phyloP scores from a whole-genome alignment of 305 asterid genomes.

The Fraxinus sp. region DNA sequence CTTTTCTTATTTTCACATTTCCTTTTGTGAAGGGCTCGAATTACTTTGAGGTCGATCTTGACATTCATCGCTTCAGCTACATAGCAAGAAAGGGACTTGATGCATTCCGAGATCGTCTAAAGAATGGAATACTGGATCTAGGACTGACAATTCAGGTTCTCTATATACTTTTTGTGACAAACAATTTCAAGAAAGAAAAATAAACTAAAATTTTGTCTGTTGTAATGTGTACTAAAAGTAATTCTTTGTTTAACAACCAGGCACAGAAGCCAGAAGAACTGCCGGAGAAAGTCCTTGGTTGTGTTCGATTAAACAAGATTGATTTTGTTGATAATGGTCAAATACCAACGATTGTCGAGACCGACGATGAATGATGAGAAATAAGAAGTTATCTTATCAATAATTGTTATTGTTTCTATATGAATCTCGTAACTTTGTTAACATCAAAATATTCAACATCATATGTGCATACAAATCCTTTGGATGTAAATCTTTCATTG shows the following conservation, averaged over 20 bases:
- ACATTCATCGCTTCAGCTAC: slow-evolving; percentile 96
- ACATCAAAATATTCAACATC: slow-evolving; percentile 13
- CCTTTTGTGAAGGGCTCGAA: slow-evolving; percentile 58
- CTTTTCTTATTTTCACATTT: slow-evolving; percentile 5
- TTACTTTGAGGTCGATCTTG: slow-evolving; percentile 93
- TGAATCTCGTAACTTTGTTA: slow-evolving; percentile 21
- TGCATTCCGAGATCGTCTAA: slow-evolving; percentile 85
- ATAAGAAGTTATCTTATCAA: slow-evolving; percentile 11
- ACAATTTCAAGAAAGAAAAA: too few species aligned
- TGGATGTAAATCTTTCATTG: background rate
- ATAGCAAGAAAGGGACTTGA: slow-evolving; percentile 95
- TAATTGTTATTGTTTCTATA: slow-evolving; percentile 19
- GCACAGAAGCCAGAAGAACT: slow-evolving; percentile 95
- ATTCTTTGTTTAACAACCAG: slow-evolving; percentile 32
- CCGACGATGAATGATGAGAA: slow-evolving; percentile 47
- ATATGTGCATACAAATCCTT: slow-evolving; percentile 4
- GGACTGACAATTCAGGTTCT: slow-evolving; percentile 88
- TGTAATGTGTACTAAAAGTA: too few species aligned
- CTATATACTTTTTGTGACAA: too few species aligned
- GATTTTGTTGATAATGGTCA: slow-evolving; percentile 87
- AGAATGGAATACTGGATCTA: slow-evolving; percentile 66
- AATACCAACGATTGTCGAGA: slow-evolving; percentile 68
- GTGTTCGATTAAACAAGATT: slow-evolving; percentile 79
- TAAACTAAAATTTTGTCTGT: background rate
- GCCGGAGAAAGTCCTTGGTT: slow-evolving; percentile 80